Base-by-base conservation (phyloP, 306 rosid genomes). In the Ochetophila trinervis region DNA sequence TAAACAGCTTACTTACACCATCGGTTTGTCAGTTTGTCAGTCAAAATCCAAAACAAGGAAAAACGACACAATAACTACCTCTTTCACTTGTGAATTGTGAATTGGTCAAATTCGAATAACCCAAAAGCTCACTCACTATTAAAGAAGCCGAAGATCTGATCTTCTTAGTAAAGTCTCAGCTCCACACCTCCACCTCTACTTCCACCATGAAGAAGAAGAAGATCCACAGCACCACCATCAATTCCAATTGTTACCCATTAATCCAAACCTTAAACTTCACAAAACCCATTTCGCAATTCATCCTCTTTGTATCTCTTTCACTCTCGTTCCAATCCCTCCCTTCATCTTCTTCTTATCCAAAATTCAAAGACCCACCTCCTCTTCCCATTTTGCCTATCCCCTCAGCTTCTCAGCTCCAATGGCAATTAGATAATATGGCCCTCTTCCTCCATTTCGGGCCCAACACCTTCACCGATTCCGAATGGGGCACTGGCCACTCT, bases 391-490 rank as follows among this genome's bases (percentile, higher is more conserved):
- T 92, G 45, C 96, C 98, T 48, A 69, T 92, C 71, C 98, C 98
- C 50, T 84, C 70, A 3, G 67, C 83, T 30, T 75, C 79, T 37
- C 98, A 92, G 82, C 88, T 92, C 71, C 88, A 82, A 82, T 92
- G 98, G 98, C 96, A 92, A 34, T 85, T 77, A 0, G 55, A 68
- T 14, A 19, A 76, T 49, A 89, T 89, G 95, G 85, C 95, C 36
- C 74, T 92, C 70, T 92, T 92, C 86, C 73, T 92, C 62, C 98
- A 92, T 79, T 89, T 92, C 70, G 98, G 98, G n/a, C 79, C 69
- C 63, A 89, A 89, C 86, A 92, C 96, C 55, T 92, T 87, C 84
- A 80, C 93, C 0, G 82, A 77, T 66, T 24, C 92, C 5, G 98
- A 92, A 74, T 87, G 98, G 98, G 98, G 96, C 44, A 27, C 78